Evolutionary conservation across 352 stramenopile species (phyloP).

Genomic region (Phytophthora europaea): DNA sequence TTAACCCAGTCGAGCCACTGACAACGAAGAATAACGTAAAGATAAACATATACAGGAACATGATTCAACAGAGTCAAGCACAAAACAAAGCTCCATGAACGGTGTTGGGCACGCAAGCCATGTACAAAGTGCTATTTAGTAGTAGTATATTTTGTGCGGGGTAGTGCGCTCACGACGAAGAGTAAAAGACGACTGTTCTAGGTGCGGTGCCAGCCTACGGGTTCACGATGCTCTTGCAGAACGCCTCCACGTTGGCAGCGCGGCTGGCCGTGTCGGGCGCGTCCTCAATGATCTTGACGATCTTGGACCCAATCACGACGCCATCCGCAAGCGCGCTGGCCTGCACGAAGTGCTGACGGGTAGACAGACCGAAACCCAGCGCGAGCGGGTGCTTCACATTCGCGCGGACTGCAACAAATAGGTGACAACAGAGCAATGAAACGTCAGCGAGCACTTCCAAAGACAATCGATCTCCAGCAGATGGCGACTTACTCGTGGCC

Average conservation of each 20-base stretch:
- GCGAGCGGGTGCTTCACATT: slow-evolving; percentile 93
- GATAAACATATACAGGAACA: background rate
- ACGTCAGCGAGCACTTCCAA: background rate
- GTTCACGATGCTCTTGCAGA: slow-evolving; percentile 82
- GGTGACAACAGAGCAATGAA: background rate
- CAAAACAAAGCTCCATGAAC: background rate
- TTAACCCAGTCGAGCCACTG: slow-evolving; percentile 35
- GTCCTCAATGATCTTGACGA: slow-evolving; percentile 89
- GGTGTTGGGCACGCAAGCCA: background rate
- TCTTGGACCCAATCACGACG: slow-evolving; percentile 91
- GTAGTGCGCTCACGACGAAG: background rate
- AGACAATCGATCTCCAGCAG: background rate
- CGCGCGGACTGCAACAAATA: slow-evolving; percentile 64
- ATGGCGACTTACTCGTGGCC: slow-evolving; percentile 67
- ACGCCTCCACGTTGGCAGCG: slow-evolving; percentile 78
- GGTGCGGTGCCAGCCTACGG: slow-evolving; percentile 27
- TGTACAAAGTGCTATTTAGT: background rate
- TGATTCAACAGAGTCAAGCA: background rate
- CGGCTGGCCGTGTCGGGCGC: slow-evolving; percentile 65
- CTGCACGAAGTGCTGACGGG: slow-evolving; percentile 91
- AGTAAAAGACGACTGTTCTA: slow-evolving; percentile 13
- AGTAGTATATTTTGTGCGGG: slow-evolving; percentile 28
- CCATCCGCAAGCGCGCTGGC: slow-evolving; percentile 94
- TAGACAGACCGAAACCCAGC: slow-evolving; percentile 98
- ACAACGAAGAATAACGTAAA: slow-evolving; percentile 1